Percentiles rank a stretch among this genome's conserved stretches.
Evolutionary conservation across 306 rosid genomes (phyloP).

Genomic region (Hylodesmum podocarpum): DNA sequence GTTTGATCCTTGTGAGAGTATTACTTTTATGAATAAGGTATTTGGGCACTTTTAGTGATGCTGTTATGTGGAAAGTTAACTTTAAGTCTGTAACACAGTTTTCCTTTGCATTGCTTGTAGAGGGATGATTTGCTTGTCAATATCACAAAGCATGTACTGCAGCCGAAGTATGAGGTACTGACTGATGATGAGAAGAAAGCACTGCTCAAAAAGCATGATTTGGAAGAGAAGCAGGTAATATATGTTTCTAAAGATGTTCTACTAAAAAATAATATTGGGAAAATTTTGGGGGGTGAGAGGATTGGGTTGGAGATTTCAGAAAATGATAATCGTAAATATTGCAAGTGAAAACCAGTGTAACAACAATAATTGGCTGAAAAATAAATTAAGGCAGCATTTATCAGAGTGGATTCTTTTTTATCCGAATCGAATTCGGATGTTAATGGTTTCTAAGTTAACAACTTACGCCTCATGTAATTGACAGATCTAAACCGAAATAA

Average conservation of each 20-base stretch:
- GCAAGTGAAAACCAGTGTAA: background rate
- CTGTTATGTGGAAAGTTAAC: background rate
- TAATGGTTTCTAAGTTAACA: too few species aligned
- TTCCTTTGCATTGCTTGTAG: constrained; percentile 27
- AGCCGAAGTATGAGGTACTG: constrained; percentile 50
- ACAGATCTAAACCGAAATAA: background rate
- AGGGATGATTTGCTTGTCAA: constrained; percentile 49
- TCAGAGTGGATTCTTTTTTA: too few species aligned
- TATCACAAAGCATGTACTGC: constrained; percentile 41
- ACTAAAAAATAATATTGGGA: background rate
- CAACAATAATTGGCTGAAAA: too few species aligned
- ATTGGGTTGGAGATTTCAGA: background rate
- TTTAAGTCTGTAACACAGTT: constrained; percentile 4
- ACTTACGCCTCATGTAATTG: too few species aligned
- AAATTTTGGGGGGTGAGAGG: background rate
- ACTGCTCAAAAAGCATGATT: constrained; percentile 35
- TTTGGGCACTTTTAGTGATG: background rate
- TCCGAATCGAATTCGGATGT: too few species aligned
- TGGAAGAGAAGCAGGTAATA: constrained; percentile 51
- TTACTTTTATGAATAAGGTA: background rate
- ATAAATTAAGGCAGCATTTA: background rate
- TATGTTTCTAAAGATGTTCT: background rate
- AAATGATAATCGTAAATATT: background rate
- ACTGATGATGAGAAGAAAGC: constrained; percentile 37
- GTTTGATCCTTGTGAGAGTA: background rate